Percentiles rank a stretch among this genome's conserved stretches.
These are phyloP conservation scores for Cryptococcus sp. DNA, from an alignment of 1,284 basidiomycete genomes.

Conservation along the genomic window DNA sequence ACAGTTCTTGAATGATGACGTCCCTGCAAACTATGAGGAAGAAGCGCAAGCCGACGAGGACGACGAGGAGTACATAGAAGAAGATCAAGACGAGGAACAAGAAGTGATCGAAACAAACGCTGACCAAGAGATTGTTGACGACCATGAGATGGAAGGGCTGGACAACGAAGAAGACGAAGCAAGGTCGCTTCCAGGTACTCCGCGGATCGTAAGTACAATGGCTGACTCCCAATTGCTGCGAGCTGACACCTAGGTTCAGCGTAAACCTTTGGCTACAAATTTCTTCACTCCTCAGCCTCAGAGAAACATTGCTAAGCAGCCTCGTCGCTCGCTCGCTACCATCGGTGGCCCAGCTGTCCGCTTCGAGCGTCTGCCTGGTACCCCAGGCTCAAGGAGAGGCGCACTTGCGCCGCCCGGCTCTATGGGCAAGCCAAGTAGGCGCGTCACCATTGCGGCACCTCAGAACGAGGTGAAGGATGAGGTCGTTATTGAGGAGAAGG, in stretches of 20 bases:
- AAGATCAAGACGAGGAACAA: conserved; percentile 2
- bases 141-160: conserved; percentile 10
- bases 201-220: conserved; percentile 13
- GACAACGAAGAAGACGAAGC: conserved; percentile 13
- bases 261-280: conserved; percentile 12
- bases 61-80: conserved; percentile 10
- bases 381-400: conserved; percentile 10
- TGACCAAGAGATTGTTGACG: background rate
- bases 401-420: conserved; percentile 20
- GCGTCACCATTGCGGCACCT: conserved; percentile 7
- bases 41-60: conserved; percentile 13
- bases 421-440: conserved; percentile 26
- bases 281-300: conserved; percentile 44
- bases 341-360: conserved; percentile 26
- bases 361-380: conserved; percentile 19
- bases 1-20: conserved; percentile 6
- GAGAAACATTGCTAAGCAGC: conserved; percentile 14
- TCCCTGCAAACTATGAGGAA: conserved; percentile 9
- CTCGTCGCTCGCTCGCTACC: conserved; percentile 24
- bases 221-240: background rate
- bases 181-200: conserved; percentile 22
- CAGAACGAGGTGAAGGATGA: conserved; percentile 15
- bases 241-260: conserved; percentile 9
- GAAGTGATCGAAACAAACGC: conserved; percentile 8
- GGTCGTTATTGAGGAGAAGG: conserved; percentile 5